Conservation (phyloP, 2,329 filamentous ascomycete genomes). For the Nothomitra cinnamomea region DNA sequence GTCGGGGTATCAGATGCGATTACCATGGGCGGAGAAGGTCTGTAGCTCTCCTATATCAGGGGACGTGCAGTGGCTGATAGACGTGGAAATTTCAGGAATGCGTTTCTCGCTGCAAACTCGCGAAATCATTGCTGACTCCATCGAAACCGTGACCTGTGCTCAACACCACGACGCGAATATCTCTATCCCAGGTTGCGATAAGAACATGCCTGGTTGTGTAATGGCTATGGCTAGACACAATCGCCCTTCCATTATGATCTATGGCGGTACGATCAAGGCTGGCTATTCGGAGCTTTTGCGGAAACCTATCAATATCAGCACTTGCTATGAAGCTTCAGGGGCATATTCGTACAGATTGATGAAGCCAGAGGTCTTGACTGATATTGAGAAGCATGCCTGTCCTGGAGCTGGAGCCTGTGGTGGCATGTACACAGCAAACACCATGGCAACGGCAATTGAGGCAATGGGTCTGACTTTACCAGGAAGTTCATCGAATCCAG, state of each 20-base stretch:
- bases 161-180: constrained; percentile 91
- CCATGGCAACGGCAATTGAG: constrained; percentile 82
- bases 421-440: constrained; percentile 91
- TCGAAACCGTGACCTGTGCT: constrained; percentile 83
- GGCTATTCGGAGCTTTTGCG: constrained; percentile 65
- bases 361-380: constrained; percentile 60
- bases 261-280: constrained; percentile 78
- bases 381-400: constrained; percentile 66
- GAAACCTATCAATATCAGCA: constrained; percentile 71
- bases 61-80: neutral
- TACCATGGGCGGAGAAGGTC: constrained; percentile 86
- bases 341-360: constrained; percentile 65
- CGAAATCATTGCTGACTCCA: constrained; percentile 85
- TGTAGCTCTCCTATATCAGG: neutral
- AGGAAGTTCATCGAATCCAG: constrained; percentile 70
- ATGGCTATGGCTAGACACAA: constrained; percentile 89
- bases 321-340: constrained; percentile 75
- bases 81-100: constrained; percentile 46
- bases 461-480: constrained; percentile 72
- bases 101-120: constrained; percentile 78
- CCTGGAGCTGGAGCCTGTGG: constrained; percentile 67
- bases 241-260: constrained; percentile 86
- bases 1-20: constrained; percentile 83
- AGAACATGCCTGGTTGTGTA: constrained; percentile 89
- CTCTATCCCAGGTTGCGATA: constrained; percentile 84